These are phyloP conservation scores for Leptographium lundbergii DNA, from an alignment of 2,329 filamentous ascomycete genomes.

Conservation along the genomic window DNA sequence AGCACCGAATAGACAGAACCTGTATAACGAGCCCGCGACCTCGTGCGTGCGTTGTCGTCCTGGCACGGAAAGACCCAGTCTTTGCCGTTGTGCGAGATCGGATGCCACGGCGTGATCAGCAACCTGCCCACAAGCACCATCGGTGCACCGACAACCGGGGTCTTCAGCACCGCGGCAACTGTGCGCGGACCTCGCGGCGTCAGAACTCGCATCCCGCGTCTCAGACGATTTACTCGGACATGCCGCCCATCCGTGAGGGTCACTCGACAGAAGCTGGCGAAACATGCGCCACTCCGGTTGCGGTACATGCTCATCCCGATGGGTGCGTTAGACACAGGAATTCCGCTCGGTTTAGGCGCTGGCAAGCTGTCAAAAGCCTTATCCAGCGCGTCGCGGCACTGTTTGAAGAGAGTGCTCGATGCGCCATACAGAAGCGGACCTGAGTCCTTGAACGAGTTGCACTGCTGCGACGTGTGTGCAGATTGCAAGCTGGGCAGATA, in stretches of 20 bases:
- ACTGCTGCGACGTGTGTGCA: slow-evolving; percentile 43
- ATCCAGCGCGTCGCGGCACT: slow-evolving; percentile 36
- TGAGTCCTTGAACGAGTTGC: slow-evolving; percentile 50
- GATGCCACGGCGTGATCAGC: slow-evolving; percentile 48
- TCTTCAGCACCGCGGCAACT: slow-evolving; percentile 39
- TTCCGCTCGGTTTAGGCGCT: slow-evolving; percentile 25
- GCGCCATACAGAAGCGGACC: slow-evolving; percentile 42
- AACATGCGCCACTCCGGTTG: slow-evolving; percentile 31
- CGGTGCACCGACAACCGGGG: slow-evolving; percentile 23
- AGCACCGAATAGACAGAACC: slow-evolving; percentile 45
- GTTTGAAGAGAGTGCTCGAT: slow-evolving; percentile 36
- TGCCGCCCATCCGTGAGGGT: slow-evolving; percentile 23
- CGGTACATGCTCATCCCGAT: slow-evolving; percentile 33
- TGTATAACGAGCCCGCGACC: slow-evolving; percentile 26
- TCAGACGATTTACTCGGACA: slow-evolving; percentile 30
- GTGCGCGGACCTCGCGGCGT: slow-evolving; percentile 36
- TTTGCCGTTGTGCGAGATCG: slow-evolving; percentile 21
- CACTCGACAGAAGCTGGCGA: slow-evolving; percentile 36
- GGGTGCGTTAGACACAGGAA: background rate
- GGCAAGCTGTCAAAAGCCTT: slow-evolving; percentile 34
- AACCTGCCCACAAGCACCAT: slow-evolving; percentile 35
- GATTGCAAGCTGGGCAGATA: slow-evolving; percentile 44
- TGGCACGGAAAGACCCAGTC: slow-evolving; percentile 20
- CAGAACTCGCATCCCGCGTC: slow-evolving; percentile 31
- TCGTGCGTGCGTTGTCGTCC: slow-evolving; percentile 8